phyloP scores from a whole-genome alignment of 2,329 filamentous ascomycete species.

The Fusarium tricinctum region DNA sequence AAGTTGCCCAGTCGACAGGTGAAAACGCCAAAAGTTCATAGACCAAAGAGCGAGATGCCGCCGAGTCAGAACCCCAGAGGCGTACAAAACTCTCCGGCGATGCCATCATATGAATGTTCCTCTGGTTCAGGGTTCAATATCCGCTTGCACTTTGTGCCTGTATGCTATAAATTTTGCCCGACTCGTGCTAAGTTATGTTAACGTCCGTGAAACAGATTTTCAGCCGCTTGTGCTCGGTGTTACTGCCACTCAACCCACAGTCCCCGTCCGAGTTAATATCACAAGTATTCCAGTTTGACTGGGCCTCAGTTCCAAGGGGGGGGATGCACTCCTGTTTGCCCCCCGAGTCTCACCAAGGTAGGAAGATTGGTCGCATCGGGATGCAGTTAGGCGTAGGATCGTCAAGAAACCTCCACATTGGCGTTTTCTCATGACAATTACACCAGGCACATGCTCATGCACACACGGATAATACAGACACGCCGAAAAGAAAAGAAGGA shows the following conservation, averaged over 20 bases:
- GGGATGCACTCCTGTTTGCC: background rate
- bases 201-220: slow-evolving; percentile 47
- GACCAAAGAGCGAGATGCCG: background rate
- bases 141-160: slow-evolving; percentile 9
- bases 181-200: slow-evolving; percentile 25
- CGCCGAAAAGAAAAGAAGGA: slow-evolving; percentile 5
- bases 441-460: slow-evolving; percentile 21
- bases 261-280: slow-evolving; percentile 17
- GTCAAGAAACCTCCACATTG: slow-evolving; percentile 26
- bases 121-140: slow-evolving; percentile 12
- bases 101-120: slow-evolving; percentile 33
- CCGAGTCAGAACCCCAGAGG: slow-evolving; percentile 18
- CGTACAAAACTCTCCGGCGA: slow-evolving; percentile 7
- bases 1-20: slow-evolving; percentile 36
- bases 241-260: slow-evolving; percentile 34
- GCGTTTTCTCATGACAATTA: slow-evolving; percentile 22
- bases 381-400: slow-evolving; percentile 25
- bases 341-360: slow-evolving; percentile 21
- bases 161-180: slow-evolving; percentile 1
- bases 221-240: slow-evolving; percentile 41
- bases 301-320: background rate
- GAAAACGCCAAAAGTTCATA: background rate
- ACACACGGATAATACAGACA: slow-evolving; percentile 22
- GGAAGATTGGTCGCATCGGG: slow-evolving; percentile 16
- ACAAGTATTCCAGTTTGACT: slow-evolving; percentile 20